Conservation (phyloP, 2,329 filamentous ascomycete species). For the Fusarium solani-melongenae region DNA sequence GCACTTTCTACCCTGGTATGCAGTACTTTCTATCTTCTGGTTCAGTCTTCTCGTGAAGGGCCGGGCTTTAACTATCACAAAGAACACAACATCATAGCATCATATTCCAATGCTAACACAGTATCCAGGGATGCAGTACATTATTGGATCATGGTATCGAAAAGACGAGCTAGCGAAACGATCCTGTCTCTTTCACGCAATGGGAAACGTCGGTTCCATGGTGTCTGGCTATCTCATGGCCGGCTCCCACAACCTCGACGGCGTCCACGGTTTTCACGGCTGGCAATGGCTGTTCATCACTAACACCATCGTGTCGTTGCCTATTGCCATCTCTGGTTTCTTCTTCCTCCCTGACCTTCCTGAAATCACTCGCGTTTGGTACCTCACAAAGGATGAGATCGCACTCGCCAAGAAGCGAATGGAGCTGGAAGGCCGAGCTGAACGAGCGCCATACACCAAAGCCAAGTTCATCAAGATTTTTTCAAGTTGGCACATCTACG, state of each 20-base stretch:
- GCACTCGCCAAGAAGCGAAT: constrained; percentile 44
- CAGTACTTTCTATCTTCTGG: not conserved
- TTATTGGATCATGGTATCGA: constrained; percentile 52
- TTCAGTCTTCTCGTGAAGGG: too few relatives aligned
- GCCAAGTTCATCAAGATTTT: constrained; percentile 71
- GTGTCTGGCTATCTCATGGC: constrained; percentile 49
- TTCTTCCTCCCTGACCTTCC: constrained; percentile 48
- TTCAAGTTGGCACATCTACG: constrained; percentile 72
- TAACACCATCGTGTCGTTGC: constrained; percentile 49
- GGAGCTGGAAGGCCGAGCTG: constrained; percentile 57
- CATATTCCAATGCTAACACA: too few relatives aligned
- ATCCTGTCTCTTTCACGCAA: constrained; percentile 55
- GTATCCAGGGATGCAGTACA: not conserved
- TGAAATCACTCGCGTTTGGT: constrained; percentile 43
- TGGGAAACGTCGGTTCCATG: constrained; percentile 44
- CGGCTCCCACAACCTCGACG: constrained; percentile 54
- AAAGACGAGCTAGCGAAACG: constrained; percentile 57
- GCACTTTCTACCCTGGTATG: constrained; percentile 52
- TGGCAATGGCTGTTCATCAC: constrained; percentile 57
- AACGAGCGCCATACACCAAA: constrained; percentile 52
- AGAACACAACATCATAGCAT: too few relatives aligned
- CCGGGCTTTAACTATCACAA: too few relatives aligned
- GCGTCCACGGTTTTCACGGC: constrained; percentile 58
- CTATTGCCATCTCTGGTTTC: constrained; percentile 48
- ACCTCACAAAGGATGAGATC: constrained; percentile 42